These are phyloP conservation scores for Daedalea quercina DNA, from an alignment of 768 basidiomycete genomes.

Conservation along the genomic window DNA sequence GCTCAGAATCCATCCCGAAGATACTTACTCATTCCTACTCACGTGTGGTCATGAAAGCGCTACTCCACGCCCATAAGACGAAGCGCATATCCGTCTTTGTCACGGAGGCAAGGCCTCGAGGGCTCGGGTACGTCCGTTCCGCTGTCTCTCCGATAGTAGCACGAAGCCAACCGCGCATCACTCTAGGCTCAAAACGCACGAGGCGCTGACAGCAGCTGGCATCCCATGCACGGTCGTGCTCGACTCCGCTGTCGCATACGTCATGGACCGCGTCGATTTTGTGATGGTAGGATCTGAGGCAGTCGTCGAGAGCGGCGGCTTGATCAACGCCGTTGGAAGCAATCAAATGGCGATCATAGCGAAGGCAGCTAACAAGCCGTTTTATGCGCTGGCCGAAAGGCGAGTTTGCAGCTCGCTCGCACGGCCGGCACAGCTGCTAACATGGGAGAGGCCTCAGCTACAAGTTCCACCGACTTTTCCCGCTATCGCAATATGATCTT, in stretches of 20 bases:
- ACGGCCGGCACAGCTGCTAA: slow-evolving; percentile 4
- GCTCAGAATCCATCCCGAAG: slow-evolving; percentile 33
- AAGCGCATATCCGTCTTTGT: slow-evolving; percentile 98
- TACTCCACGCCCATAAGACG: slow-evolving; percentile 82
- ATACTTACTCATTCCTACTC: slow-evolving; percentile 97
- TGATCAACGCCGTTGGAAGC: slow-evolving; percentile 90
- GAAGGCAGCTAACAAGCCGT: slow-evolving; percentile 89
- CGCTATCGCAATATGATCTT: slow-evolving; percentile 84
- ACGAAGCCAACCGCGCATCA: slow-evolving; percentile 5
- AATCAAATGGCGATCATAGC: slow-evolving; percentile 97
- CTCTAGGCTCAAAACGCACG: slow-evolving; percentile 82
- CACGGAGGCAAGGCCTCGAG: slow-evolving; percentile 89
- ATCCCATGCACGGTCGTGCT: slow-evolving; percentile 93
- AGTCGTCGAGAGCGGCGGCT: slow-evolving; percentile 92
- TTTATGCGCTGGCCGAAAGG: slow-evolving; percentile 95
- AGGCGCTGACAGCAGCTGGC: slow-evolving; percentile 79
- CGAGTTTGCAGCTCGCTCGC: slow-evolving; percentile 20
- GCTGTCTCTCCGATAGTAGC: slow-evolving; percentile 6
- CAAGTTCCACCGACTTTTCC: slow-evolving; percentile 96
- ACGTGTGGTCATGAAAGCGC: slow-evolving; percentile 88
- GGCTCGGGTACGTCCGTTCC: slow-evolving; percentile 61
- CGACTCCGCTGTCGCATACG: slow-evolving; percentile 94
- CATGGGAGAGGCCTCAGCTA: slow-evolving; percentile 46
- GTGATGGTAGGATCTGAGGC: slow-evolving; percentile 97
- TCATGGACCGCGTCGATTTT: slow-evolving; percentile 94